These are phyloP conservation scores for Kuraishia piskuri DNA, from an alignment of 805 yeast species.

Conservation along the genomic window DNA sequence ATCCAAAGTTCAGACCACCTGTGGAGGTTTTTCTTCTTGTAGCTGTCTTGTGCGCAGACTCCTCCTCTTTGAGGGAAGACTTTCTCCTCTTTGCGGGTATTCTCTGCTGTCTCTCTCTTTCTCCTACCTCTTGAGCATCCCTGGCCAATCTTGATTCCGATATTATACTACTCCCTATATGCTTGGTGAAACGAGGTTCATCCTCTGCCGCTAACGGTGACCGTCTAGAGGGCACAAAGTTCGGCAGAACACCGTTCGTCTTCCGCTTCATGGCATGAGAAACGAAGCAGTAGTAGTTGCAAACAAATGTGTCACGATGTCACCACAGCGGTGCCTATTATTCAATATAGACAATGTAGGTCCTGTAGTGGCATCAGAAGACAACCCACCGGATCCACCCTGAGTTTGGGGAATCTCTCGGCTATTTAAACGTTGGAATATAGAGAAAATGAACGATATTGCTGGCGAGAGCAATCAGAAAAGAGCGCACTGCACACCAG, in stretches of 20 bases:
- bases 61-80: background rate
- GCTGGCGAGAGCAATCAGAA: no score
- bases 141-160: background rate
- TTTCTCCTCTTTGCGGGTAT: background rate
- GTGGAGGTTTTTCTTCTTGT: background rate
- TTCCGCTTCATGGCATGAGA: background rate
- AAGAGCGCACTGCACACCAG: no score
- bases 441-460: no score
- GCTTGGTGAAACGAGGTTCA: constrained; percentile 55
- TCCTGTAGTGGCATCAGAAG: background rate
- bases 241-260: background rate
- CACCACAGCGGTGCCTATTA: background rate
- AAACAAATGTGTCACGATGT: no score
- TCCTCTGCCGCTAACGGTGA: constrained; percentile 21
- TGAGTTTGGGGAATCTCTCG: no score
- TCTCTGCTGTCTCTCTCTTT: background rate
- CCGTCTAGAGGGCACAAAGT: constrained; percentile 14
- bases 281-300: background rate
- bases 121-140: background rate
- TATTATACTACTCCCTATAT: background rate
- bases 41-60: background rate
- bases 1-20: background rate
- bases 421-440: no score
- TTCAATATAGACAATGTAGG: background rate
- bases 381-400: no score